Conservation (phyloP, 768 basidiomycete species). For the Lactarius quietus region DNA sequence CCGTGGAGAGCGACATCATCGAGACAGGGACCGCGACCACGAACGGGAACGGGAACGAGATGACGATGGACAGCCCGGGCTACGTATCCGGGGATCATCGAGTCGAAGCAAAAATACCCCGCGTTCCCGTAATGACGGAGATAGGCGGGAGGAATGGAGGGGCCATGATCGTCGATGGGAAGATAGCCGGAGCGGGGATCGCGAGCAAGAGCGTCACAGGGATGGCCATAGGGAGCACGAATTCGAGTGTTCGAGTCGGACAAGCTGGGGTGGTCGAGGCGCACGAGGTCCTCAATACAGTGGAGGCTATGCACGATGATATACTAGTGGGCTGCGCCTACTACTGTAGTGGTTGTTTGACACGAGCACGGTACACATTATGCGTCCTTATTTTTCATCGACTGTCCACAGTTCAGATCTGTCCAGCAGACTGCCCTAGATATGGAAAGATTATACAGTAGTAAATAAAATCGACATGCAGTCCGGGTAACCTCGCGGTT, state of each 20-base stretch:
- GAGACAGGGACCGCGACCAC: constrained; percentile 24
- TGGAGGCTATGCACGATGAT: constrained; percentile 33
- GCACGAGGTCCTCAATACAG: constrained; percentile 33
- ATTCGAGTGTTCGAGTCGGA: constrained; percentile 1
- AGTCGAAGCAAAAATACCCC: background rate
- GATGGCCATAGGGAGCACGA: background rate
- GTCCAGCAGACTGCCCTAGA: background rate
- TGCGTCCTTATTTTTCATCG: background rate
- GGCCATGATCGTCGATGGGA: constrained; percentile 17
- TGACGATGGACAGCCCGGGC: background rate
- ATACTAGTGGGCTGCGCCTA: background rate
- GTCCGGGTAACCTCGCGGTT: background rate
- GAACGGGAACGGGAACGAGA: constrained; percentile 24
- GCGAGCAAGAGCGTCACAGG: constrained; percentile 16
- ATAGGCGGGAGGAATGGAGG: constrained; percentile 17
- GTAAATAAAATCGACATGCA: background rate
- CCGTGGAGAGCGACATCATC: constrained; percentile 27
- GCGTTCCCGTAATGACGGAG: constrained; percentile 6
- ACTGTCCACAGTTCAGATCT: background rate
- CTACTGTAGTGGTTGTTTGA: background rate
- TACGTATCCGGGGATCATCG: constrained; percentile 13
- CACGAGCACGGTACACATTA: background rate
- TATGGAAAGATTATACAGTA: background rate
- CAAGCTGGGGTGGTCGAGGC: constrained; percentile 23
- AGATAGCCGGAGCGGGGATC: constrained; percentile 19